Base-by-base conservation (phyloP, 2,329 filamentous ascomycete species). In the Claviceps digitariae region DNA sequence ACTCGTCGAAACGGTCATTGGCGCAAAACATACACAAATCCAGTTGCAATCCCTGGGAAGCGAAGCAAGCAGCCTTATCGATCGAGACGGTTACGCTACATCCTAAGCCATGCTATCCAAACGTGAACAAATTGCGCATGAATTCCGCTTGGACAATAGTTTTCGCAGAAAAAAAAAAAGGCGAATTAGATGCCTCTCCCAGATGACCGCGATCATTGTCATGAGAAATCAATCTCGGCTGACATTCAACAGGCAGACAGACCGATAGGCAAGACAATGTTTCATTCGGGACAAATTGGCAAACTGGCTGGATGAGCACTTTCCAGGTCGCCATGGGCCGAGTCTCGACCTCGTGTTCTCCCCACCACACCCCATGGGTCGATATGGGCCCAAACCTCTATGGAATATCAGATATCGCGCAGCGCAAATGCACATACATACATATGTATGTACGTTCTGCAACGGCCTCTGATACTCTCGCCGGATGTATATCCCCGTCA, bases 401-500 rank as follows among this genome's bases (percentile, higher is more conserved):
- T 34, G 31, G 31, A 10, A 34, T 34, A 34, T 34, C 31, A 34
- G 9, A 34, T 34, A 10, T 7, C 31, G 31, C 31, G 31, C 36
- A 38, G 36, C 36, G n/a, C 36, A n/a, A 38, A 45, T 75, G 0
- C 77, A 77, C n/a, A n/a, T n/a, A n/a, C n/a, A 29, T 29, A 29
- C 27, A 4, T 29, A 29, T 8, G 8, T 1, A 3, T 29, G 27
- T 34, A 34, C 31, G 10, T 58, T 75, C 65, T 60, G 75, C 71
- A 2, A 66, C 66, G 1, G 70, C 67, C 52, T 72, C 68, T 46
- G 74, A 72, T 0, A 78, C 75, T 52, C 65, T 66, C 0, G 72
- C 74, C 0, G 77, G 69, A 54, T 74, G 74, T 8, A 81, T 64
- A 21, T 78, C 70, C 7, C 78, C 78, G 1, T 74, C 76, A 0